Evolutionary conservation across 176 grass and related monocot species (phyloP).

Genomic region (Oryza australiensis): DNA sequence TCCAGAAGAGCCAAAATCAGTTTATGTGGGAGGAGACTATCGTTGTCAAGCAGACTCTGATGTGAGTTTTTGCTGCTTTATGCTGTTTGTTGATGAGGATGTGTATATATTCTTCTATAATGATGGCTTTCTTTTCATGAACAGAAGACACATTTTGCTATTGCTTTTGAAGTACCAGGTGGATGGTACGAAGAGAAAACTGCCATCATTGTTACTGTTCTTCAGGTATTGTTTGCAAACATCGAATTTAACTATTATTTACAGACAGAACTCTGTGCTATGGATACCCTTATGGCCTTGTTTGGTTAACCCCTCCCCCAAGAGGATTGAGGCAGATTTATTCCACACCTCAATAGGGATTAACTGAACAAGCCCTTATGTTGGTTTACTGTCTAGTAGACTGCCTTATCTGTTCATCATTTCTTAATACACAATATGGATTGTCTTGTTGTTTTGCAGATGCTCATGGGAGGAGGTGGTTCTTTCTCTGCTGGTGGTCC

Average conservation of each 20-base stretch:
- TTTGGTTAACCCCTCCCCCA: no score
- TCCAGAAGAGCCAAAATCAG: slow-evolving; percentile 60
- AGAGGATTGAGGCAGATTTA: no score
- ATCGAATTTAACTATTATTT: slow-evolving; percentile 15
- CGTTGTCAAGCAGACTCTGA: slow-evolving; percentile 56
- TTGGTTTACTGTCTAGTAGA: slow-evolving; percentile 7
- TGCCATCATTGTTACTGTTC: slow-evolving; percentile 50
- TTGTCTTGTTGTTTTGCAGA: slow-evolving; percentile 44
- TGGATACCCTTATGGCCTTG: background rate
- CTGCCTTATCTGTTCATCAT: background rate
- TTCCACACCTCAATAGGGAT: no score
- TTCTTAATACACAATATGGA: background rate
- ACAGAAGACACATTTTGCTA: slow-evolving; percentile 53
- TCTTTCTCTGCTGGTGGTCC: slow-evolving; percentile 75
- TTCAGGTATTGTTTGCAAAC: slow-evolving; percentile 57
- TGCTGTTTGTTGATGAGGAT: slow-evolving; percentile 5
- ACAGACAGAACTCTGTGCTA: background rate
- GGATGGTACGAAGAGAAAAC: slow-evolving; percentile 67
- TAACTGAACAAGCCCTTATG: no score
- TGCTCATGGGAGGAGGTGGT: slow-evolving; percentile 78
- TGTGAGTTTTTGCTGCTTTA: slow-evolving; percentile 36
- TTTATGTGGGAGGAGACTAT: slow-evolving; percentile 77
- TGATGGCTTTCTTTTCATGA: background rate
- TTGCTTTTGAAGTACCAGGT: slow-evolving; percentile 73
- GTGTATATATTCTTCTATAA: slow-evolving; percentile 5